phyloP scores from a whole-genome alignment of 495 filamentous ascomycete genomes.

The Aspergillus nanangensis region DNA sequence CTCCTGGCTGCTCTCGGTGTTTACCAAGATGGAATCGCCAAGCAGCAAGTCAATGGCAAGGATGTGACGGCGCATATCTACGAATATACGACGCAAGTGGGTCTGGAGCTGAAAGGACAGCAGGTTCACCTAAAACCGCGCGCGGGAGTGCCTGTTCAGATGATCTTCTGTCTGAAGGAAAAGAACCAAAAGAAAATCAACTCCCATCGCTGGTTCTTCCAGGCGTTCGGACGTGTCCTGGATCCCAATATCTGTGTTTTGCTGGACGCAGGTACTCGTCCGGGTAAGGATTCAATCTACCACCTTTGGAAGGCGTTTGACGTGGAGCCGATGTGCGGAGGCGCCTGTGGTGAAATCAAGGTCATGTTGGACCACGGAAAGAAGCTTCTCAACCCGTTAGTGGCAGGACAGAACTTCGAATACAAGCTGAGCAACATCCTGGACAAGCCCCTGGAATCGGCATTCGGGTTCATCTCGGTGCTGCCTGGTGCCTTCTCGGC shows the following conservation, averaged over 20 bases:
- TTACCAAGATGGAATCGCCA: constrained; percentile 98
- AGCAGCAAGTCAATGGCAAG: constrained; percentile 95
- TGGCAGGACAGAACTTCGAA: constrained; percentile 98
- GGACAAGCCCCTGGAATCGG: constrained; percentile 95
- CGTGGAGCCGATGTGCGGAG: constrained; percentile 92
- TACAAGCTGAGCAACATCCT: constrained; percentile 99
- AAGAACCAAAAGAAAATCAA: constrained; percentile 99
- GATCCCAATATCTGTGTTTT: constrained; percentile 96
- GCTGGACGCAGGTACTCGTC: constrained; percentile 93
- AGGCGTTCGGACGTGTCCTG: constrained; percentile 88
- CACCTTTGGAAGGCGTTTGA: constrained; percentile 99
- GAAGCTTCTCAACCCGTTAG: constrained; percentile 87
- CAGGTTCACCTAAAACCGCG: constrained; percentile 76
- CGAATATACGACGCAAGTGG: constrained; percentile 96
- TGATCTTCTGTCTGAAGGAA: constrained; percentile 98
- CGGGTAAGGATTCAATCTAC: constrained; percentile 90
- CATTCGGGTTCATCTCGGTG: constrained; percentile 97
- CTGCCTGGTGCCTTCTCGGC: constrained; percentile 97
- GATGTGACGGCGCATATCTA: constrained; percentile 98
- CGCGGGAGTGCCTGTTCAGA: constrained; percentile 78
- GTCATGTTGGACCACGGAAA: constrained; percentile 94
- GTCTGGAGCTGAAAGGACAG: constrained; percentile 80
- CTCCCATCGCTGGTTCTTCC: constrained; percentile 98
- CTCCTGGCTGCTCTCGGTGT: constrained; percentile 91
- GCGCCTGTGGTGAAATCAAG: constrained; percentile 98